These are phyloP conservation scores for Lophium mytilinum DNA, from an alignment of 495 filamentous ascomycete genomes.

Conservation along the genomic window DNA sequence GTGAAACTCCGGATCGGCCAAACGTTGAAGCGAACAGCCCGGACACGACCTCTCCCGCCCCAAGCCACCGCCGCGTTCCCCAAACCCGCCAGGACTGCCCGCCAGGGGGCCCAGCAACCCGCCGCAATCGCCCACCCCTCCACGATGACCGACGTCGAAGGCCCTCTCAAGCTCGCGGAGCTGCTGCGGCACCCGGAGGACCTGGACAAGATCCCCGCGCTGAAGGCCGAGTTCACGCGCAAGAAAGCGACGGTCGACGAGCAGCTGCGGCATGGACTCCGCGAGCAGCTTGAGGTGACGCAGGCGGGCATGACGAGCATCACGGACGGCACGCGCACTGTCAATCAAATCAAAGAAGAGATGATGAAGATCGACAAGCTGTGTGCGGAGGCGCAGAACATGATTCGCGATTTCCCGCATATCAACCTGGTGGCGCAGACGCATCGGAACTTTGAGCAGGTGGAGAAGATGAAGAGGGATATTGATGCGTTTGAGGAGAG, in stretches of 20 bases:
- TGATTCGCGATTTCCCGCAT: constrained; percentile 93
- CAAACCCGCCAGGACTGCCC: no score
- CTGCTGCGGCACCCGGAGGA: constrained; percentile 69
- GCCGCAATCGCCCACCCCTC: background rate
- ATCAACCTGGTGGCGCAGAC: constrained; percentile 91
- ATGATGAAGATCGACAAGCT: constrained; percentile 98
- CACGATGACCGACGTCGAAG: constrained; percentile 43
- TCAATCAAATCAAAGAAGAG: constrained; percentile 88
- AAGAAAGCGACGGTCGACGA: constrained; percentile 89
- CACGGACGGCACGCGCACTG: constrained; percentile 75
- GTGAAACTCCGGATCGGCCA: no score
- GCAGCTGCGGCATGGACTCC: constrained; percentile 76
- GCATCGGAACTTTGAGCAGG: constrained; percentile 87
- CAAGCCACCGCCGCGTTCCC: no score
- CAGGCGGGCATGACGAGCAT: constrained; percentile 83
- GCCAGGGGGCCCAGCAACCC: no score
- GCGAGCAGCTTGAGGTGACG: constrained; percentile 85
- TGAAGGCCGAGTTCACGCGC: constrained; percentile 88
- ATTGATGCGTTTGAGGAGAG: constrained; percentile 77
- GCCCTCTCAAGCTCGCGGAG: constrained; percentile 61
- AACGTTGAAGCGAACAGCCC: no score
- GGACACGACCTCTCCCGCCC: no score
- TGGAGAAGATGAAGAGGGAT: constrained; percentile 82
- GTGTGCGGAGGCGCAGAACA: constrained; percentile 89
- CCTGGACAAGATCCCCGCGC: constrained; percentile 83